Evolutionary conservation across 208 protist genomes (phyloP).

Genomic region (Leishmania braziliensis): DNA sequence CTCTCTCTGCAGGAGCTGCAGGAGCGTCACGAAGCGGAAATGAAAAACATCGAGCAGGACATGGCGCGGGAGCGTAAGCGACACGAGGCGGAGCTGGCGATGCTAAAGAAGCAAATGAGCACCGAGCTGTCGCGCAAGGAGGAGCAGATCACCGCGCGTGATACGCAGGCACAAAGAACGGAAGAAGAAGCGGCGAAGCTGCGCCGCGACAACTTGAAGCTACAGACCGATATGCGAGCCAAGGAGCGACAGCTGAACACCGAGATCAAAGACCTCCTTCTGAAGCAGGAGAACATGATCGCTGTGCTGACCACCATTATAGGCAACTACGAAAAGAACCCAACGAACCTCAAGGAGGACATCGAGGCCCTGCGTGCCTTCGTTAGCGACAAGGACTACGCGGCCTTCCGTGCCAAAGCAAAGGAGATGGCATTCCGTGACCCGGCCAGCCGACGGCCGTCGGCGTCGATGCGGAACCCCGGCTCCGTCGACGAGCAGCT

Average conservation of each 20-base stretch:
- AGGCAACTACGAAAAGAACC: conserved; percentile 10
- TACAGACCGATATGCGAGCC: conserved; percentile 23
- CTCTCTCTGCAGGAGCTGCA: conserved; percentile 40
- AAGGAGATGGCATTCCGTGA: conserved; percentile 28
- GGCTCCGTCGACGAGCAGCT: neutral
- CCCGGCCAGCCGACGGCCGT: neutral
- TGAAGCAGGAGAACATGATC: conserved; percentile 33
- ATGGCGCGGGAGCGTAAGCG: conserved; percentile 20
- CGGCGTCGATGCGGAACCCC: neutral
- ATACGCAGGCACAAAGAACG: conserved; percentile 29
- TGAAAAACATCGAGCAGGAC: conserved; percentile 19
- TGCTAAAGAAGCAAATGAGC: conserved; percentile 30
- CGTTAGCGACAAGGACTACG: conserved; percentile 29
- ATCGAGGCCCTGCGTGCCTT: conserved; percentile 27
- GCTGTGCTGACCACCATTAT: conserved; percentile 6
- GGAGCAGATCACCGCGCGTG: conserved; percentile 36
- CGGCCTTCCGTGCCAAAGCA: conserved; percentile 19
- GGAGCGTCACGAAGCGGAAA: conserved; percentile 29
- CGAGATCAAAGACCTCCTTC: conserved; percentile 27
- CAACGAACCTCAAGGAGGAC: conserved; percentile 19
- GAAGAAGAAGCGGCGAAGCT: conserved; percentile 41
- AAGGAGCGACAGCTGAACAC: conserved; percentile 23
- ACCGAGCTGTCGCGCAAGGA: conserved; percentile 26
- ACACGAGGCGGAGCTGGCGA: conserved; percentile 16
- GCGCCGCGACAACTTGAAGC: conserved; percentile 39